phyloP scores from a whole-genome alignment of 2,329 filamentous ascomycete species.

The Botrytis fragariae region DNA sequence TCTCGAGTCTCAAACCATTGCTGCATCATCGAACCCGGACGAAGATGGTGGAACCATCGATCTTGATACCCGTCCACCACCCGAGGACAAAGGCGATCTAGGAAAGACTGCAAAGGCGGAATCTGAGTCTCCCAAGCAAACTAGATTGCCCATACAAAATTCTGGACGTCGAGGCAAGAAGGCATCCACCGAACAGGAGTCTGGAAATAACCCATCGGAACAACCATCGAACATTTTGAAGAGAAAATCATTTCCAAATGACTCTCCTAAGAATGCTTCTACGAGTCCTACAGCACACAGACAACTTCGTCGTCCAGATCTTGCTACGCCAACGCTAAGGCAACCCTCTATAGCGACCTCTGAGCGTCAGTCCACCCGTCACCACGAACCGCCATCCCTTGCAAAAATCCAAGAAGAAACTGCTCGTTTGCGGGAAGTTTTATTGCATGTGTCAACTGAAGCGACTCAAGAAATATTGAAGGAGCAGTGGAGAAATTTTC shows the following conservation, averaged over 20 bases:
- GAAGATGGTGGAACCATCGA: background rate
- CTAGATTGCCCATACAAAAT: background rate
- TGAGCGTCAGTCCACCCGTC: background rate
- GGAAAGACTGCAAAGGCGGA: background rate
- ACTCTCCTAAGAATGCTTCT: background rate
- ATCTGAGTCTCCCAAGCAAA: background rate
- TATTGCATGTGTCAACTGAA: constrained; percentile 27
- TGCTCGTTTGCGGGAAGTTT: constrained; percentile 25
- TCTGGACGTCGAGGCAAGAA: background rate
- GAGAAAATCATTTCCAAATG: background rate
- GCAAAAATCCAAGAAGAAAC: constrained; percentile 26
- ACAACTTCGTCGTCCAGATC: background rate
- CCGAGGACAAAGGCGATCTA: no score
- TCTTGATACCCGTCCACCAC: background rate
- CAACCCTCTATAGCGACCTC: background rate
- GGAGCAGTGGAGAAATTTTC: constrained; percentile 28
- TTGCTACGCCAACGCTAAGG: background rate
- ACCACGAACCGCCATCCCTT: background rate
- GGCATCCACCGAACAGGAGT: background rate
- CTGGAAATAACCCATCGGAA: background rate
- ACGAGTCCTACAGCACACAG: background rate
- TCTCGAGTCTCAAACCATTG: background rate
- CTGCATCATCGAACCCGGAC: background rate
- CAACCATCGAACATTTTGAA: background rate
- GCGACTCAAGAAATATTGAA: constrained; percentile 29